Conservation (phyloP, 225 moss, liverwort and hornwort genomes). For the Sphagnum tenellum region DNA sequence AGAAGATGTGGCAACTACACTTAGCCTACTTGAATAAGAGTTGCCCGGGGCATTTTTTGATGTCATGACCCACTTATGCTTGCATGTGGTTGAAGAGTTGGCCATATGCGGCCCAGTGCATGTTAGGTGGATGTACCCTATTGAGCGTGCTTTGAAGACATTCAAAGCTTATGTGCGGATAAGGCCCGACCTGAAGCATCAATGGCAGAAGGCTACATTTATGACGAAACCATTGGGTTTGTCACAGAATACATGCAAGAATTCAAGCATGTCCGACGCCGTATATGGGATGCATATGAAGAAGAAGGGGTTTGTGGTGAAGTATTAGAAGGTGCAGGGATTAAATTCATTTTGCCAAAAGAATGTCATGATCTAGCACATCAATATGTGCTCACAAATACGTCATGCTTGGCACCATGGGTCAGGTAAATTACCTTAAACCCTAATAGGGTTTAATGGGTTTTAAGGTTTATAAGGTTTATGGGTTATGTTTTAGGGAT, state of each 20-base stretch:
- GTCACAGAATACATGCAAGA: neutral
- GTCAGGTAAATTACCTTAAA: no score
- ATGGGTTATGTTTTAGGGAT: no score
- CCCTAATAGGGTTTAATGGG: no score
- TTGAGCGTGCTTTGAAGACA: constrained; percentile 4
- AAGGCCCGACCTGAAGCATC: constrained; percentile 1
- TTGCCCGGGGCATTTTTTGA: constrained; percentile 4
- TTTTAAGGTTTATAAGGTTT: no score
- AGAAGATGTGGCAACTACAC: neutral
- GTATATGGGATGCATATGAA: constrained; percentile 1
- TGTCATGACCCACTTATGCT: neutral
- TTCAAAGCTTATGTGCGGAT: constrained; percentile 3
- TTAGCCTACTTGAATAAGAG: neutral
- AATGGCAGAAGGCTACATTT: constrained; percentile 1
- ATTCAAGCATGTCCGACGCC: neutral
- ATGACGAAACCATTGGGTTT: neutral
- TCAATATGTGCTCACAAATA: no score
- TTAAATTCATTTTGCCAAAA: no score
- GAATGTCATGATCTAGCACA: no score
- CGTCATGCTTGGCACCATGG: no score
- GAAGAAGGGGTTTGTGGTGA: neutral
- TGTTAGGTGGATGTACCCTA: constrained; percentile 6
- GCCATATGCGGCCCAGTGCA: constrained; percentile 1
- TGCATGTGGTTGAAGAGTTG: constrained; percentile 1
- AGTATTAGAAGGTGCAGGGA: neutral